A percentile compares a stretch with the other conserved stretches of the same genome.
Conservation (phyloP, 1,139 yeast species). For the Kodamaea alishanica region DNA sequence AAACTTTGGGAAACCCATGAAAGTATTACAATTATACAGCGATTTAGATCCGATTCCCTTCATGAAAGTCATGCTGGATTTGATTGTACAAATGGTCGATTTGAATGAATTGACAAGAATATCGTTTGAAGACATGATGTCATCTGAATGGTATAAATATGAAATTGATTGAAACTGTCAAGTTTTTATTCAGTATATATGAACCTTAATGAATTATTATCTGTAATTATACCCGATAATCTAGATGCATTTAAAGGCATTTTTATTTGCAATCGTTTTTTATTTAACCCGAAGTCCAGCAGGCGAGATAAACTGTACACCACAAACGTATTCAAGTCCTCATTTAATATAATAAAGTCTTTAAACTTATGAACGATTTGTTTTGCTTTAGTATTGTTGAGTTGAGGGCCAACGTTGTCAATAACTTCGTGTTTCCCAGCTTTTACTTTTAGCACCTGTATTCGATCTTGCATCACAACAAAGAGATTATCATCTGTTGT, state of each 20-base stretch:
- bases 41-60: too few relatives aligned
- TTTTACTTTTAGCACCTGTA: slow-evolving; percentile 1
- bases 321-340: slow-evolving; percentile 5
- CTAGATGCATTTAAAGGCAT: slow-evolving; percentile 2
- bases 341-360: slow-evolving; percentile 3
- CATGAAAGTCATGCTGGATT: not conserved
- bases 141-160: slow-evolving; percentile 1
- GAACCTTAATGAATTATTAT: not conserved
- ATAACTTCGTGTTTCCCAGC: not conserved
- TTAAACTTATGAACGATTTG: slow-evolving; percentile 3
- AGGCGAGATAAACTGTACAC: slow-evolving; percentile 2
- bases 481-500: slow-evolving; percentile 1
- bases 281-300: slow-evolving; percentile 4
- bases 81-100: slow-evolving; percentile 4
- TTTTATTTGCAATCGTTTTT: slow-evolving; percentile 1
- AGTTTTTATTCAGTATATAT: not conserved
- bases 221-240: not conserved
- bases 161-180: not conserved
- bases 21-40: not conserved
- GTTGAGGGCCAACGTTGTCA: slow-evolving; percentile 4
- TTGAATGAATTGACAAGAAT: slow-evolving; percentile 4
- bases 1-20: not conserved
- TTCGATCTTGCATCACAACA: slow-evolving; percentile 3
- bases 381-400: slow-evolving; percentile 6
- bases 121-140: slow-evolving; percentile 3